phyloP scores from a whole-genome alignment of 495 filamentous ascomycete species.

The Mytilinidion resinicola region DNA sequence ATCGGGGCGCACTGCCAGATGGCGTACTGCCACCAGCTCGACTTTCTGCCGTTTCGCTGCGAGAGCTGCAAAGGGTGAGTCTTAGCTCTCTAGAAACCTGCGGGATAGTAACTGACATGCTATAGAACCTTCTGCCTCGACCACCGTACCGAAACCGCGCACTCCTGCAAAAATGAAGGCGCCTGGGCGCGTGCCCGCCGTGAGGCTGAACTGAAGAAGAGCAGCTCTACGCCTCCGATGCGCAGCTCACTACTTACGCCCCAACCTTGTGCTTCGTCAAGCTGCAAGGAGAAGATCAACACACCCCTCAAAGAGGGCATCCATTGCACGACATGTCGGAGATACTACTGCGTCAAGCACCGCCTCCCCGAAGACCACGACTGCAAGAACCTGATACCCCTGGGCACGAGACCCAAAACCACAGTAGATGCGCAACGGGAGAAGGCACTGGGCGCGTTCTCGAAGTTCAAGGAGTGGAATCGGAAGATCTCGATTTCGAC shows the following conservation, averaged over 20 bases:
- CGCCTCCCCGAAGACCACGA: constrained; percentile 82
- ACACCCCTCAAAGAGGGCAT: constrained; percentile 72
- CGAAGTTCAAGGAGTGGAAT: constrained; percentile 60
- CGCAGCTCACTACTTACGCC: no score
- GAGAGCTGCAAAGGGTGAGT: constrained; percentile 62
- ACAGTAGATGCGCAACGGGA: constrained; percentile 36
- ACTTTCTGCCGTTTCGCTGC: constrained; percentile 94
- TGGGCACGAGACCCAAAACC: constrained; percentile 54
- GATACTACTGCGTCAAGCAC: constrained; percentile 88
- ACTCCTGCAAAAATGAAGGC: constrained; percentile 73
- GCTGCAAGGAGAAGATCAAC: constrained; percentile 81
- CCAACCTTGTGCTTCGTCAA: constrained; percentile 62
- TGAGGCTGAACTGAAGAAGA: neutral
- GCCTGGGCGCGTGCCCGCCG: constrained; percentile 63
- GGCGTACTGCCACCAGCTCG: constrained; percentile 84
- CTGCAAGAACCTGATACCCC: constrained; percentile 63
- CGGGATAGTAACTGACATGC: constrained; percentile 1
- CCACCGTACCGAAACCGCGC: constrained; percentile 80
- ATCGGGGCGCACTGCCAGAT: constrained; percentile 91
- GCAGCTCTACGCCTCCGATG: neutral
- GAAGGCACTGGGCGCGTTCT: constrained; percentile 55
- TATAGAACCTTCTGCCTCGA: constrained; percentile 82
- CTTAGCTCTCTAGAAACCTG: neutral
- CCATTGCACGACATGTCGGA: constrained; percentile 71
- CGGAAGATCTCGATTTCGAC: neutral